Conservation (phyloP, 139 green algal genomes). For the Micromonas pusilla region DNA sequence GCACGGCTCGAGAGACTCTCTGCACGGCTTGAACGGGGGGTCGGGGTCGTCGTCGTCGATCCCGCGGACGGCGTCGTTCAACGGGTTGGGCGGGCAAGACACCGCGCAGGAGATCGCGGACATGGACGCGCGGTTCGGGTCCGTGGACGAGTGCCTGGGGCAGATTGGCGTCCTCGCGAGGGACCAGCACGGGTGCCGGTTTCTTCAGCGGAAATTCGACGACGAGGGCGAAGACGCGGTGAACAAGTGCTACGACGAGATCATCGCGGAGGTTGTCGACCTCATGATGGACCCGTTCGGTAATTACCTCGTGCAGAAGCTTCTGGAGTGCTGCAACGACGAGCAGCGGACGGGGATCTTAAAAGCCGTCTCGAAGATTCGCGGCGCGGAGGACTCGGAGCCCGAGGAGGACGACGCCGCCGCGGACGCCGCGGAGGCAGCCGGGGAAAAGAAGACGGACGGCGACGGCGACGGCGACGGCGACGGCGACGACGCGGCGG, state of each 20-base stretch:
- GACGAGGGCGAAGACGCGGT: slow-evolving; percentile 79
- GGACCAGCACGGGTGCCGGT: slow-evolving; percentile 96
- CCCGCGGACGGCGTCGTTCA: neutral
- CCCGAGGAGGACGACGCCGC: neutral
- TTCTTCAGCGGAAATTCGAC: slow-evolving; percentile 96
- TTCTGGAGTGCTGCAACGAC: slow-evolving; percentile 88
- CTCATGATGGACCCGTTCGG: slow-evolving; percentile 99
- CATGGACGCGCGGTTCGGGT: slow-evolving; percentile 44
- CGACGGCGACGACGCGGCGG: neutral
- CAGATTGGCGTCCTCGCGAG: slow-evolving; percentile 80
- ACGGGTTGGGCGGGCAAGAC: neutral
- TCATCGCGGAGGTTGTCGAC: slow-evolving; percentile 71
- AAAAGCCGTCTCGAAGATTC: slow-evolving; percentile 45
- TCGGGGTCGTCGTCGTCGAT: neutral
- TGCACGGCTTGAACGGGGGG: no score
- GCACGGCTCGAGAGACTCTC: no score
- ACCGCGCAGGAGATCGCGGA: slow-evolving; percentile 27
- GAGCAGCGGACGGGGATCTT: slow-evolving; percentile 79
- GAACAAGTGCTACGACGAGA: slow-evolving; percentile 46
- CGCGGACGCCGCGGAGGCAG: neutral
- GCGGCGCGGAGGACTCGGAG: neutral
- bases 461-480: neutral
- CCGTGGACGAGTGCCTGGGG: slow-evolving; percentile 70
- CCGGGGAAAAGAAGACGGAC: no score
- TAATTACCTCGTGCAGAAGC: slow-evolving; percentile 99